phyloP scores from a whole-genome alignment of 139 green algal species.

The Coccomyxa sp. region DNA sequence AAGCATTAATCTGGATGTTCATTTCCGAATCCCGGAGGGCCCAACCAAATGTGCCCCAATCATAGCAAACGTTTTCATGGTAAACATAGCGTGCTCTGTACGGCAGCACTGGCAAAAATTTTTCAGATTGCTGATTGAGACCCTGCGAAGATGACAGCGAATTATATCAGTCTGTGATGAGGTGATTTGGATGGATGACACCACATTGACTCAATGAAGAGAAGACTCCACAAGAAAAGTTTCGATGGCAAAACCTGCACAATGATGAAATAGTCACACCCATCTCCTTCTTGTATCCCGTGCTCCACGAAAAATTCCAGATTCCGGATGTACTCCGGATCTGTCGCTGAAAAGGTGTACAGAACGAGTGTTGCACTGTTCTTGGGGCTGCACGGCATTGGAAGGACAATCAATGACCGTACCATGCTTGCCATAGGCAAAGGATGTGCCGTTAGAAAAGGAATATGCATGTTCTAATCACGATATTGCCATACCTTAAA shows the following conservation, averaged over 20 bases:
- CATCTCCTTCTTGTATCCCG: constrained; percentile 33
- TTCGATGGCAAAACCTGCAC: constrained; percentile 23
- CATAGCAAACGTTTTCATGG: constrained; percentile 46
- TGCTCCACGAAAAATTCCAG: constrained; percentile 39
- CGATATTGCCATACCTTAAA: too few relatives aligned
- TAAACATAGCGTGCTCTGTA: constrained; percentile 36
- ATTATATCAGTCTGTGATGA: not conserved
- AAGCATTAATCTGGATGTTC: not conserved
- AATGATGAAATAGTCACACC: constrained; percentile 45
- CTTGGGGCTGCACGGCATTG: too few relatives aligned
- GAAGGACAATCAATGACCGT: too few relatives aligned
- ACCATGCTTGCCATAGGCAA: too few relatives aligned
- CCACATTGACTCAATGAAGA: not conserved
- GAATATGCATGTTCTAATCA: too few relatives aligned
- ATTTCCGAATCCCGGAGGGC: not conserved
- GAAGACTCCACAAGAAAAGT: not conserved
- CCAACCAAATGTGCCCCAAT: constrained; percentile 58
- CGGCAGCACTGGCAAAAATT: constrained; percentile 28
- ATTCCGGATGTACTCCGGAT: constrained; percentile 40
- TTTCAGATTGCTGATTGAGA: not conserved
- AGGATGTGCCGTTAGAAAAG: too few relatives aligned
- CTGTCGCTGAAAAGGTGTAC: constrained; percentile 2
- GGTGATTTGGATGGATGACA: not conserved
- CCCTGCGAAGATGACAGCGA: not conserved
- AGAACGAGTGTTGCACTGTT: too few relatives aligned